Evolutionary conservation across 2,329 filamentous ascomycete species (phyloP).

Genomic region (Phyllosticta citribraziliensis): DNA sequence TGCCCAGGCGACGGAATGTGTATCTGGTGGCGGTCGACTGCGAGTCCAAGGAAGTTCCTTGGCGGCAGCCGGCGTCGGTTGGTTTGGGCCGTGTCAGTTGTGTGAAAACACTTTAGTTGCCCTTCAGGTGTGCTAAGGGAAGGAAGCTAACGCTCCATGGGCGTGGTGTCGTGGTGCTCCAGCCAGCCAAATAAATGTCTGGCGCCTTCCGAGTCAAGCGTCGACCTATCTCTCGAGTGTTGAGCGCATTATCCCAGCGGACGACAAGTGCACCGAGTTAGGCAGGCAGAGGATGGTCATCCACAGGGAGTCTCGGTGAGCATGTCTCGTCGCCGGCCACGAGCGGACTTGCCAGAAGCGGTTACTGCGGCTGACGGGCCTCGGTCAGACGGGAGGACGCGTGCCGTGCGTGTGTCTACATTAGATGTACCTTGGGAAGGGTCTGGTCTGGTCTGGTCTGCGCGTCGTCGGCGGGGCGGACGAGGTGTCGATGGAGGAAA

Average conservation of each 20-base stretch:
- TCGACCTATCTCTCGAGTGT: too few relatives aligned
- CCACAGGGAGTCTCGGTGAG: neutral
- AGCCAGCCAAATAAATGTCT: neutral
- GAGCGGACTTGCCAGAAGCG: neutral
- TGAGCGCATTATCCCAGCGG: too few relatives aligned
- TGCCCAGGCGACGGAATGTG: neutral
- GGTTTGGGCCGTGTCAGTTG: neutral
- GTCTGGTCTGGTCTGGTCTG: neutral
- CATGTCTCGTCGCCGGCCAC: too few relatives aligned
- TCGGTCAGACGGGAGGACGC: neutral
- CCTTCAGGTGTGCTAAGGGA: neutral
- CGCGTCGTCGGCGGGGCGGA: neutral
- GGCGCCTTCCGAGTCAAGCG: neutral
- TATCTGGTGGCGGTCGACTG: neutral
- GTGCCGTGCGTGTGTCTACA: neutral
- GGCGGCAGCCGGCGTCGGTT: neutral
- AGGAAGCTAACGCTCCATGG: neutral
- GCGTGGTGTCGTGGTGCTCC: neutral
- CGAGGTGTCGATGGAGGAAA: neutral
- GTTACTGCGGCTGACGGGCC: neutral
- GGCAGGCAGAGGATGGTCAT: neutral
- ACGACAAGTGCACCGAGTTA: neutral
- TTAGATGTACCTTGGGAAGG: too few relatives aligned
- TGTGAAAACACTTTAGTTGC: neutral
- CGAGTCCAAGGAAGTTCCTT: neutral